Conservation (phyloP, 2,329 filamentous ascomycete genomes). For the Cladosporium austrohemisphaericum region DNA sequence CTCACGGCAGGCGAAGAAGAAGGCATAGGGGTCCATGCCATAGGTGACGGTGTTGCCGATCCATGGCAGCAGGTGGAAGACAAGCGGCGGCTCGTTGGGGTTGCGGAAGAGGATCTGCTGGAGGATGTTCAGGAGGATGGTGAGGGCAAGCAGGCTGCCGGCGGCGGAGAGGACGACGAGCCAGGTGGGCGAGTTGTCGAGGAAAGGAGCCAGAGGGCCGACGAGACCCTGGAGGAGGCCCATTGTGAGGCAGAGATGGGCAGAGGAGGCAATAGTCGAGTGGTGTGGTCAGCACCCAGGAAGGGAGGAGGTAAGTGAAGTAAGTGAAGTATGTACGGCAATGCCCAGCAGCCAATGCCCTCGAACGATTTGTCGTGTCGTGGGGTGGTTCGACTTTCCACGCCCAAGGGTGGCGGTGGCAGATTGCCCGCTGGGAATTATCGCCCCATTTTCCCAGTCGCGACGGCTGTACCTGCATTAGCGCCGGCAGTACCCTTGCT, state of each 20-base stretch:
- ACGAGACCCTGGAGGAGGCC: conserved; percentile 49
- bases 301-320: conserved; percentile 4
- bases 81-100: conserved; percentile 61
- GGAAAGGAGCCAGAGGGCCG: conserved; percentile 41
- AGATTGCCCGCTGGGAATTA: no score
- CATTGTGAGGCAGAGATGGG: conserved; percentile 38
- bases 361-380: conserved; percentile 4
- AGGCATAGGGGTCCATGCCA: conserved; percentile 87
- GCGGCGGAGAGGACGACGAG: conserved; percentile 44
- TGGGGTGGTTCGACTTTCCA: conserved; percentile 5
- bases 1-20: conserved; percentile 69
- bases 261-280: neutral
- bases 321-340: neutral
- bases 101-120: conserved; percentile 67
- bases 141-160: conserved; percentile 48
- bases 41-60: conserved; percentile 90
- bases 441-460: neutral
- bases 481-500: no score
- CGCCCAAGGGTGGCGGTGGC: neutral
- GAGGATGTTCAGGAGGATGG: conserved; percentile 74
- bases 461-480: conserved; percentile 11
- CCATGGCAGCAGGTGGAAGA: conserved; percentile 65
- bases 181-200: conserved; percentile 31
- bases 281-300: conserved; percentile 1
- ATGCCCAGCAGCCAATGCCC: conserved; percentile 6